Evolutionary conservation across 805 yeast genomes (phyloP).

Genomic region (Yamadazyma endophytica): DNA sequence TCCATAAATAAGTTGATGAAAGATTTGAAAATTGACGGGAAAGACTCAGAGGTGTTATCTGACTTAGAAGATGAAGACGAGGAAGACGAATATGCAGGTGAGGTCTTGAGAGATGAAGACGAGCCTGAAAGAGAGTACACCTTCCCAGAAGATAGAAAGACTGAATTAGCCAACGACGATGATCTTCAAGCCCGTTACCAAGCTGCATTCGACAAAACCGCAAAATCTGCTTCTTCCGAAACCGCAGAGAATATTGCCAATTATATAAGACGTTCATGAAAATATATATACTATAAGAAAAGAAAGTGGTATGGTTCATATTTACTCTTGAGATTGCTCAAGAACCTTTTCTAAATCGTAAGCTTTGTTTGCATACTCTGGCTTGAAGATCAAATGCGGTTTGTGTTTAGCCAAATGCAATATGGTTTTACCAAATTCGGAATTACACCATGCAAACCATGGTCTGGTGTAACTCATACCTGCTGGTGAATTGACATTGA

Average conservation of each 20-base stretch:
- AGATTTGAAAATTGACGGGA: constrained; percentile 64
- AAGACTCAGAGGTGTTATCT: constrained; percentile 47
- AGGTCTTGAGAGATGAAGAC: constrained; percentile 45
- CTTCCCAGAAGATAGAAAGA: constrained; percentile 61
- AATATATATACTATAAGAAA: too few species aligned
- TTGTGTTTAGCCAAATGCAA: constrained; percentile 67
- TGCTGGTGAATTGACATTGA: constrained; percentile 52
- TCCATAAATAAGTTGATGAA: constrained; percentile 73
- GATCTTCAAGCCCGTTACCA: constrained; percentile 67
- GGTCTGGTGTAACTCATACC: constrained; percentile 64
- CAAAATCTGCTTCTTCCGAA: constrained; percentile 57
- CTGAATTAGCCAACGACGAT: constrained; percentile 51
- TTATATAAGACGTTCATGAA: constrained; percentile 51
- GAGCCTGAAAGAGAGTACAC: constrained; percentile 60
- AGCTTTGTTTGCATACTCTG: constrained; percentile 24
- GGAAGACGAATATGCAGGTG: constrained; percentile 45
- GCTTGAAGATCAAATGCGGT: constrained; percentile 65
- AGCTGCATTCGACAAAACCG: constrained; percentile 61
- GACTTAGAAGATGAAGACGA: constrained; percentile 50
- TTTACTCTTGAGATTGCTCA: constrained; percentile 1
- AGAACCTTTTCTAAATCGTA: constrained; percentile 28
- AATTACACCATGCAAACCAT: constrained; percentile 95
- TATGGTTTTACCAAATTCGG: constrained; percentile 88
- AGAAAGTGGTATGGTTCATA: not conserved
- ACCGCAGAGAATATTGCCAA: constrained; percentile 72